phyloP scores from a whole-genome alignment of 169 alveolate species.

The Sarcocystis neurona region DNA sequence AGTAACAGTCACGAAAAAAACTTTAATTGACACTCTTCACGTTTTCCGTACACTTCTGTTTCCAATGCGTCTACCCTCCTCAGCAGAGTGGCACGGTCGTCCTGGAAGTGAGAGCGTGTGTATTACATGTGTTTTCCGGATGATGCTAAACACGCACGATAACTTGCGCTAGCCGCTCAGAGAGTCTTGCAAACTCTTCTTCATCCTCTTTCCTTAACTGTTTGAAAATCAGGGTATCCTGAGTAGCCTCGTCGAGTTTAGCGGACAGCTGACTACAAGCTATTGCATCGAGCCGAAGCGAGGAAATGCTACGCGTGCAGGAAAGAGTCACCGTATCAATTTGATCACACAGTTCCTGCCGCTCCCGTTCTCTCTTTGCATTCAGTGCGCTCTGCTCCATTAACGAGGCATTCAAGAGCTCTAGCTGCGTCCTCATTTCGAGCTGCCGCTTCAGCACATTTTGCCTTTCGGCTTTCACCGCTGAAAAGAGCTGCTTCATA shows the following conservation, averaged over 20 bases:
- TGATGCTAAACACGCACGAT: not conserved
- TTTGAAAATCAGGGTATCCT: not conserved
- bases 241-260: not conserved
- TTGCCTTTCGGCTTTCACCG: not conserved
- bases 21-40: too few species aligned
- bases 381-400: not conserved
- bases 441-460: constrained; percentile 4
- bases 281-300: not conserved
- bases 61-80: too few species aligned
- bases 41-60: too few species aligned
- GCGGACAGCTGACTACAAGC: not conserved
- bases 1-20: too few species aligned
- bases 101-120: too few species aligned
- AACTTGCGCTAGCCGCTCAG: not conserved
- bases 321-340: constrained; percentile 1
- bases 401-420: not conserved
- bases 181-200: not conserved
- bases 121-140: not conserved
- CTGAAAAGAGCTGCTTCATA: not conserved
- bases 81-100: too few species aligned
- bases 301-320: not conserved
- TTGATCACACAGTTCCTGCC: not conserved
- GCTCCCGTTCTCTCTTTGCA: not conserved
- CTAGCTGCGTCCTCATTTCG: constrained; percentile 8
- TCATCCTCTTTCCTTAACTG: not conserved